Evolutionary conservation across 139 green algal species (phyloP).

Genomic region (Chlorella sp.): DNA sequence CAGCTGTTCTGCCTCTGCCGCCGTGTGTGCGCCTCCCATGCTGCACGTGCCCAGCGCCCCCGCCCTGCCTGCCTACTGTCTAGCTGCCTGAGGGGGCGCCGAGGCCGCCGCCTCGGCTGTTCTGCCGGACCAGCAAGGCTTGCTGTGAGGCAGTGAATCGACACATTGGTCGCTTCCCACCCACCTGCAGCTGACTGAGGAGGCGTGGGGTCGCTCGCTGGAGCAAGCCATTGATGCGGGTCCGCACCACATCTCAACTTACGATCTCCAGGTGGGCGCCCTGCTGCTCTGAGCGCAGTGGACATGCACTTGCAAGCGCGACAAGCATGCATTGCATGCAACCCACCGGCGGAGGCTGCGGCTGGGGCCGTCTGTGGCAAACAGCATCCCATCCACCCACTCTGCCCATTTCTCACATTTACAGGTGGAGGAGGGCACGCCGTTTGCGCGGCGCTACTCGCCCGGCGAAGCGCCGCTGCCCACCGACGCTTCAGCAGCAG

Average conservation of each 20-base stretch:
- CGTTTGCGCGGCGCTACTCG: conserved; percentile 85
- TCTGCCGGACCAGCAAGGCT: too few species aligned
- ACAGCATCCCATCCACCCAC: not conserved
- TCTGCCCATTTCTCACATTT: not conserved
- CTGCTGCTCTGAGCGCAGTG: not conserved
- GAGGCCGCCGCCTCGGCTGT: too few species aligned
- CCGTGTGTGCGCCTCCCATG: not conserved
- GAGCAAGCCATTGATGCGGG: conserved; percentile 59
- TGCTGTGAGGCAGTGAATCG: too few species aligned
- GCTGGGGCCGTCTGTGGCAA: too few species aligned
- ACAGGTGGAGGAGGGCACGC: conserved; percentile 90
- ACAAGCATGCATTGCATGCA: too few species aligned
- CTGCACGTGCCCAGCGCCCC: not conserved
- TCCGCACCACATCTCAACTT: conserved; percentile 91
- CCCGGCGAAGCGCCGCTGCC: conserved; percentile 68
- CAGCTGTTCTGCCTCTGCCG: not conserved
- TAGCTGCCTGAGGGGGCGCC: too few species aligned
- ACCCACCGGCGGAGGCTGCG: too few species aligned
- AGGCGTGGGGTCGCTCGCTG: conserved; percentile 76
- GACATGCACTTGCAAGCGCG: too few species aligned
- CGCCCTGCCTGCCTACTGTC: not conserved
- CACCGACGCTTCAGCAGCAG: conserved; percentile 64
- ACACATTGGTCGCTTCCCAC: too few species aligned
- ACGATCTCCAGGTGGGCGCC: conserved; percentile 94
- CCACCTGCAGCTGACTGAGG: conserved; percentile 47